A percentile compares a stretch with the other conserved stretches of the same genome.
phyloP scores from a whole-genome alignment of 1,284 basidiomycete genomes.

The Ustilago xerochloae region DNA sequence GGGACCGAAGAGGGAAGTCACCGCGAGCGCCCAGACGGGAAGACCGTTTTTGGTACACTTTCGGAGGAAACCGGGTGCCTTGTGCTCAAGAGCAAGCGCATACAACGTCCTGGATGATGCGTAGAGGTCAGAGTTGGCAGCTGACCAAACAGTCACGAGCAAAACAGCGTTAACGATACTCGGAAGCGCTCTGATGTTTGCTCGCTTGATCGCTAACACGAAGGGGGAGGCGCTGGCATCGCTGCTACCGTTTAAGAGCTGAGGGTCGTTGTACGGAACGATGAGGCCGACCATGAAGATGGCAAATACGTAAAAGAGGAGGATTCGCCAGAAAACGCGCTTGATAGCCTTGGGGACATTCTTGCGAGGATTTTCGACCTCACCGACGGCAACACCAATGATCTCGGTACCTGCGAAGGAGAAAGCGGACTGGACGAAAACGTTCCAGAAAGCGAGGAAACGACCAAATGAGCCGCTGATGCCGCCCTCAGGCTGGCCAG shows the following conservation, averaged over 20 bases:
- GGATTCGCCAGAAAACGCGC: constrained; percentile 69
- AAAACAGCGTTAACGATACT: constrained; percentile 78
- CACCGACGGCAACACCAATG: constrained; percentile 82
- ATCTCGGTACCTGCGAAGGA: constrained; percentile 84
- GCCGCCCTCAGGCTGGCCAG: constrained; percentile 54
- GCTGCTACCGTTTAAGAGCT: constrained; percentile 38
- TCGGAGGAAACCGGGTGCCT: constrained; percentile 80
- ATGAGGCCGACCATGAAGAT: constrained; percentile 65
- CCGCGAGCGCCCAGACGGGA: constrained; percentile 77
- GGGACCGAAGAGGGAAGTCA: constrained; percentile 76
- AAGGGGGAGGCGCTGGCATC: constrained; percentile 52
- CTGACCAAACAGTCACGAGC: constrained; percentile 83
- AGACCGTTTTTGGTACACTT: constrained; percentile 78
- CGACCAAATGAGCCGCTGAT: constrained; percentile 74
- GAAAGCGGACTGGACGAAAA: constrained; percentile 77
- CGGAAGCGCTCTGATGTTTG: constrained; percentile 69
- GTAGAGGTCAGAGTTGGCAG: constrained; percentile 84
- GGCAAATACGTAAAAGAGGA: constrained; percentile 69
- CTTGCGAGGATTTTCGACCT: constrained; percentile 70
- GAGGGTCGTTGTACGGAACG: constrained; percentile 56
- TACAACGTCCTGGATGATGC: constrained; percentile 79
- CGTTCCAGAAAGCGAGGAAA: constrained; percentile 66
- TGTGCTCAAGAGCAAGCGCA: constrained; percentile 79
- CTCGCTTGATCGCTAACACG: constrained; percentile 69
- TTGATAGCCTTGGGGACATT: constrained; percentile 59